Conservation (phyloP, 352 stramenopile species). For the Phytophthora europaea region DNA sequence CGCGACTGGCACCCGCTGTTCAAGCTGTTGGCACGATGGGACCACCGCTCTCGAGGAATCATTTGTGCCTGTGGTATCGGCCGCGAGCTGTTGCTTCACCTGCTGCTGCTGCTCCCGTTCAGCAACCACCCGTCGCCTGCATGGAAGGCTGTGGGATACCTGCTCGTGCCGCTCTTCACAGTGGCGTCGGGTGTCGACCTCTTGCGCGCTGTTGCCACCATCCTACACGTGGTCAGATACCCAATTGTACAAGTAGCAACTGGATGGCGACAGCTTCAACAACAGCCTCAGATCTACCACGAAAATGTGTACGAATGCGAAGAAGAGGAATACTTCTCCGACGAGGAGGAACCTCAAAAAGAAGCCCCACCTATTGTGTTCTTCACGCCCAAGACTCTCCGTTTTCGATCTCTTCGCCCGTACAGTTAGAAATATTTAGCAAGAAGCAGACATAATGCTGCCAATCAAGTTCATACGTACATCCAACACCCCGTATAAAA, state of each 20-base stretch:
- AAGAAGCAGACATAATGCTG: conserved; percentile 15
- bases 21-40: conserved; percentile 65
- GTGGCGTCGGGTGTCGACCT: conserved; percentile 69
- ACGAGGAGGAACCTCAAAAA: conserved; percentile 37
- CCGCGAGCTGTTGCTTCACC: conserved; percentile 66
- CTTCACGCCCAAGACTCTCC: conserved; percentile 35
- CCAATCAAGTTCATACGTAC: not conserved
- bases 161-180: conserved; percentile 69
- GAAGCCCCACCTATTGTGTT: conserved; percentile 29
- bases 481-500: not conserved
- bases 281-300: not conserved
- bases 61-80: conserved; percentile 63
- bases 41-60: conserved; percentile 54
- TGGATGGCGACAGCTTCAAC: conserved; percentile 25
- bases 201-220: conserved; percentile 56
- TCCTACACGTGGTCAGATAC: conserved; percentile 66
- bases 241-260: conserved; percentile 38
- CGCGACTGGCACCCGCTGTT: conserved; percentile 71
- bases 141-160: conserved; percentile 49
- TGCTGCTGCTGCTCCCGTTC: conserved; percentile 73
- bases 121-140: conserved; percentile 35
- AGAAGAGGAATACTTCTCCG: conserved; percentile 20
- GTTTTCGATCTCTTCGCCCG: conserved; percentile 23
- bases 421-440: conserved; percentile 47
- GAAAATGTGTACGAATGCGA: conserved; percentile 23